A percentile compares a stretch with the other conserved stretches of the same genome.
Evolutionary conservation across 805 yeast genomes (phyloP).

Genomic region (Zygosaccharomyces bisporus): DNA sequence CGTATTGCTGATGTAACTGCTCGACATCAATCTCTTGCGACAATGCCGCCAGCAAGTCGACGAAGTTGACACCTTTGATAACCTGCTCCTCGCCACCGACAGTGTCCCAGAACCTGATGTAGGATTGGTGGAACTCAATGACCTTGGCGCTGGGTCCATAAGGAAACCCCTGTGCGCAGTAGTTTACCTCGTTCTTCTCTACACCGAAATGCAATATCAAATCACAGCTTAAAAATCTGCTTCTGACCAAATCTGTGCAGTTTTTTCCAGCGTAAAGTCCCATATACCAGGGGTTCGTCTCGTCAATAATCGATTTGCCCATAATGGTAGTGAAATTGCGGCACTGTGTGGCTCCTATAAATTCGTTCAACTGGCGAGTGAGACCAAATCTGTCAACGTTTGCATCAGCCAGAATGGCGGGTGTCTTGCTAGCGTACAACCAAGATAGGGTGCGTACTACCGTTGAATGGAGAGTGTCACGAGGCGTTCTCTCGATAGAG

Average conservation of each 20-base stretch:
- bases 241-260: constrained; percentile 46
- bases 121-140: constrained; percentile 51
- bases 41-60: constrained; percentile 48
- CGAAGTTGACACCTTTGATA: constrained; percentile 45
- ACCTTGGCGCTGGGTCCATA: constrained; percentile 41
- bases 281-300: constrained; percentile 55
- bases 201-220: constrained; percentile 69
- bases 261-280: constrained; percentile 71
- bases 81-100: constrained; percentile 20
- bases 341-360: constrained; percentile 44
- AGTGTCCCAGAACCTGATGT: constrained; percentile 44
- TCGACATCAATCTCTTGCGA: constrained; percentile 36
- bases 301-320: constrained; percentile 75
- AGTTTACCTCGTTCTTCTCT: constrained; percentile 60
- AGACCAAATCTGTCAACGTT: constrained; percentile 60
- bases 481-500: constrained; percentile 11
- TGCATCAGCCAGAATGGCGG: constrained; percentile 69
- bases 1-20: constrained; percentile 23
- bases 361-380: constrained; percentile 42
- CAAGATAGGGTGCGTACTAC: constrained; percentile 45
- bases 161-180: constrained; percentile 57
- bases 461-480: constrained; percentile 28
- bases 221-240: constrained; percentile 56
- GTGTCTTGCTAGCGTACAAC: constrained; percentile 51
- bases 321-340: constrained; percentile 58